A percentile compares a stretch with the other conserved stretches of the same genome.
phyloP scores from a whole-genome alignment of 2,329 filamentous ascomycete species.

The Aspergillus flavus region DNA sequence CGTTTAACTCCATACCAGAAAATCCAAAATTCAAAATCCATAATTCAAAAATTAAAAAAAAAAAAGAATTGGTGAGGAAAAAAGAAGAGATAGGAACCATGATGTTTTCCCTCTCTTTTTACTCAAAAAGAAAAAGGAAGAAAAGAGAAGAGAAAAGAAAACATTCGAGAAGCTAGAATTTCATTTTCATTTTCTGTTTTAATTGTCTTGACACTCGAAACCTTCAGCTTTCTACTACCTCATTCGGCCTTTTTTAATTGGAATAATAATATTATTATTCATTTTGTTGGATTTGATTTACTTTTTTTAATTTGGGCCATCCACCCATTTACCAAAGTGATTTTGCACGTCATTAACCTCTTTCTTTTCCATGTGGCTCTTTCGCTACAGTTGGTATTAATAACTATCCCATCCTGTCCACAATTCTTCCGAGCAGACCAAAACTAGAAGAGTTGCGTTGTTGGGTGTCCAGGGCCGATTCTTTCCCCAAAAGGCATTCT shows the following conservation, averaged over 20 bases:
- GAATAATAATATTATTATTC: background rate
- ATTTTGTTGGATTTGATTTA: background rate
- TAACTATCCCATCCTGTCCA: conserved; percentile 21
- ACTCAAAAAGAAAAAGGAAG: background rate
- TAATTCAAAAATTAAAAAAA: conserved; percentile 4
- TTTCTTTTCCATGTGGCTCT: conserved; percentile 22
- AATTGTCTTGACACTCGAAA: background rate
- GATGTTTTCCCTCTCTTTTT: background rate
- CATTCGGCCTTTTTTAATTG: background rate
- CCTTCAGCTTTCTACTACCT: background rate
- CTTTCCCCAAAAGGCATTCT: conserved; percentile 3
- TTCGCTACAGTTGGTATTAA: conserved; percentile 19
- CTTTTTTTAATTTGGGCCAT: background rate
- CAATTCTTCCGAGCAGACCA: conserved; percentile 17
- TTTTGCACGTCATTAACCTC: conserved; percentile 20
- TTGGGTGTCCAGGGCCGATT: conserved; percentile 5
- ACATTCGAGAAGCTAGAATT: background rate
- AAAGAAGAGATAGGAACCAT: background rate
- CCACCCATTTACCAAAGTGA: background rate
- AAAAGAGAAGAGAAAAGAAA: background rate
- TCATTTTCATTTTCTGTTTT: conserved; percentile 5
- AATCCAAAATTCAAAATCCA: conserved; percentile 20
- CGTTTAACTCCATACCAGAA: conserved; percentile 22
- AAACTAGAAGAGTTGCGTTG: background rate
- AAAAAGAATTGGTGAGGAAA: background rate